Percentiles rank a stretch among this genome's conserved stretches.
phyloP scores from a whole-genome alignment of 1,284 basidiomycete species.

The Fomitopsis schrenkii region DNA sequence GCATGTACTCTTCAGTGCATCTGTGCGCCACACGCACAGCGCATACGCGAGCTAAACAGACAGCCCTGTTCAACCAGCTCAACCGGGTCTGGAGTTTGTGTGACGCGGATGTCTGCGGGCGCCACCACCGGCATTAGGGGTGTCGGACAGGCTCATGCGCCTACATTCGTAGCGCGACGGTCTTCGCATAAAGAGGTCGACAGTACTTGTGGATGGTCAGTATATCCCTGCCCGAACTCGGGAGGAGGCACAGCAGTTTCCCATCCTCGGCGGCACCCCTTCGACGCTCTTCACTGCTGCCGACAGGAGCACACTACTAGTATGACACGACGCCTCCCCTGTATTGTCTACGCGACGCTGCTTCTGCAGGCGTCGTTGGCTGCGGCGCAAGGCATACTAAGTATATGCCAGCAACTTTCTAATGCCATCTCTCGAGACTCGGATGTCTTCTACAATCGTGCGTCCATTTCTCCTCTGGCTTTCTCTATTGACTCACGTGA shows the following conservation, averaged over 20 bases:
- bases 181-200: neutral
- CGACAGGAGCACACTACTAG: neutral
- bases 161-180: neutral
- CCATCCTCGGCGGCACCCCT: neutral
- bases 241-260: neutral
- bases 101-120: neutral
- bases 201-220: neutral
- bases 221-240: neutral
- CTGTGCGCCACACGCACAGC: neutral
- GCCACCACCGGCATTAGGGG: neutral
- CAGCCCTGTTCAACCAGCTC: neutral
- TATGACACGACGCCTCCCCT: neutral
- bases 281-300: neutral
- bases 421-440: conserved; percentile 4
- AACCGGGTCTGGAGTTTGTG: neutral
- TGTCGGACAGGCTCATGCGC: neutral
- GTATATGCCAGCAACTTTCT: neutral
- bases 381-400: conserved; percentile 12
- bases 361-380: neutral
- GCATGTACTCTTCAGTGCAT: neutral
- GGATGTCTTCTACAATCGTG: conserved; percentile 2
- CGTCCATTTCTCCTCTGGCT: conserved; percentile 17
- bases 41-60: neutral
- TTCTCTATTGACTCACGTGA: conserved; percentile 15
- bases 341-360: neutral